Percentiles rank a stretch among this genome's conserved stretches.
Conservation (phyloP, 1,284 basidiomycete genomes). For the Boletus smithii region DNA sequence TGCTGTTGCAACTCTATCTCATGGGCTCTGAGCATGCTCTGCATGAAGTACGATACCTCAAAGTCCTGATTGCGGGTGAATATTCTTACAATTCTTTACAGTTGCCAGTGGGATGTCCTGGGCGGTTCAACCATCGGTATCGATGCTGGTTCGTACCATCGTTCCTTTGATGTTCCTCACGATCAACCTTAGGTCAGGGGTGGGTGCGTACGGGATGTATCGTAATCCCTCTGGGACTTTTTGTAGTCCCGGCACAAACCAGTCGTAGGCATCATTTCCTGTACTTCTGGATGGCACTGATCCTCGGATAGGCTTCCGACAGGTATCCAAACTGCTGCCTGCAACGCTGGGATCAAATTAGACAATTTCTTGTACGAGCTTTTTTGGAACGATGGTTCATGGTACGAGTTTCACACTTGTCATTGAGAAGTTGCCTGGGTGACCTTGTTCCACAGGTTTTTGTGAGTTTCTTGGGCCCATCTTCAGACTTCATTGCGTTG, state of each 20-base stretch:
- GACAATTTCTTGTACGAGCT: slow-evolving; percentile 22
- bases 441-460: slow-evolving; percentile 10
- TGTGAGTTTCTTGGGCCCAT: slow-evolving; percentile 8
- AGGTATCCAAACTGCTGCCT: slow-evolving; percentile 20
- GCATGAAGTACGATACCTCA: slow-evolving; percentile 26
- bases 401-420: slow-evolving; percentile 8
- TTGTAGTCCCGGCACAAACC: slow-evolving; percentile 24
- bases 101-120: slow-evolving; percentile 30
- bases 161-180: neutral
- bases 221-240: slow-evolving; percentile 8
- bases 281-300: neutral
- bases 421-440: neutral
- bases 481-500: neutral
- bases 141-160: slow-evolving; percentile 11
- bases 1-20: slow-evolving; percentile 34
- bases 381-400: slow-evolving; percentile 21
- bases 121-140: slow-evolving; percentile 9
- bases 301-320: slow-evolving; percentile 13
- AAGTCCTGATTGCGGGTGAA: neutral
- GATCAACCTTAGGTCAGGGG: slow-evolving; percentile 1
- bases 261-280: slow-evolving; percentile 12
- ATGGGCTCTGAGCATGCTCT: slow-evolving; percentile 33
- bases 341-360: slow-evolving; percentile 23
- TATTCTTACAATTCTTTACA: slow-evolving; percentile 2
- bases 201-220: slow-evolving; percentile 22